These are phyloP conservation scores for Tetrahymena borealis DNA, from an alignment of 73 alveolate genomes.

Conservation along the genomic window DNA sequence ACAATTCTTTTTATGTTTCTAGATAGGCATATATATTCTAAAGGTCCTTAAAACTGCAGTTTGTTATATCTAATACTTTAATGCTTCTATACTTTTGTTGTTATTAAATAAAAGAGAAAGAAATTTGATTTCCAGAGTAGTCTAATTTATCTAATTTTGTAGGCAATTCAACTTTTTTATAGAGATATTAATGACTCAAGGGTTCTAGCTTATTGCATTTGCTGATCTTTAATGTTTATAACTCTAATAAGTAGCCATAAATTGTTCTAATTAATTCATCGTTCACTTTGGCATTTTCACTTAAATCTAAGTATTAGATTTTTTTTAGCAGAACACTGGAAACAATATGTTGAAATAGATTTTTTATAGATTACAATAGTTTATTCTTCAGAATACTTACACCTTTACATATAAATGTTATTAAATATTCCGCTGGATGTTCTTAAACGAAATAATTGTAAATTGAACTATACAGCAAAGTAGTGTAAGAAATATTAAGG, in stretches of 20 bases:
- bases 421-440: not conserved
- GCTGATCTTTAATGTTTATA: not conserved
- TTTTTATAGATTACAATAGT: not conserved
- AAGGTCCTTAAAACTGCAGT: not conserved
- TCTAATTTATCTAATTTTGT: not conserved
- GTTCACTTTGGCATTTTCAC: not conserved
- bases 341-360: not conserved
- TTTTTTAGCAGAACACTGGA: not conserved
- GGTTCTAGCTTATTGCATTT: not conserved
- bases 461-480: not conserved
- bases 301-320: not conserved
- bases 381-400: not conserved
- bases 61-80: not conserved
- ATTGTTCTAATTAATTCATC: not conserved
- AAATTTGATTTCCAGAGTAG: not conserved
- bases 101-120: not conserved
- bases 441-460: not conserved
- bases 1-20: not conserved
- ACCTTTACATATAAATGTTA: not conserved
- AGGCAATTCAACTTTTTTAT: not conserved
- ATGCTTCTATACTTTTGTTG: not conserved
- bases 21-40: not conserved
- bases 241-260: not conserved
- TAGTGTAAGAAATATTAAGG: not conserved
- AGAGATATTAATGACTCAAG: not conserved